These are phyloP conservation scores for Rhizoctonia solani DNA, from an alignment of 1,284 basidiomycete species.

Conservation along the genomic window DNA sequence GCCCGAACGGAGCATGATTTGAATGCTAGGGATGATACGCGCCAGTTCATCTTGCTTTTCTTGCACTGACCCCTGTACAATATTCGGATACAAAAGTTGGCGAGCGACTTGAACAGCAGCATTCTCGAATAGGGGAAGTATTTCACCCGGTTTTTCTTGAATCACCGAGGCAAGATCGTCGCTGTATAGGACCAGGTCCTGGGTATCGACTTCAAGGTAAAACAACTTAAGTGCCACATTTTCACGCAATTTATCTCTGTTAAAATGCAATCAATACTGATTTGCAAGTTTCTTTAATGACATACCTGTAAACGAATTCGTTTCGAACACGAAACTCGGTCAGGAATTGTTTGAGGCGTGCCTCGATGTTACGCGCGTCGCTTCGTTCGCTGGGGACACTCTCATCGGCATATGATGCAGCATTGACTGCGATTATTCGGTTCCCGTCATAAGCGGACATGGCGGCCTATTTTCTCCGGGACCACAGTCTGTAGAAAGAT, in stretches of 20 bases:
- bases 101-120: conserved; percentile 83
- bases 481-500: too few relatives aligned
- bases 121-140: conserved; percentile 88
- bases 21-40: conserved; percentile 80
- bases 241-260: conserved; percentile 85
- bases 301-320: conserved; percentile 85
- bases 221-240: conserved; percentile 91
- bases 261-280: conserved; percentile 19
- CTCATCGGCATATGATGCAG: neutral
- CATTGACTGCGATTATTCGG: conserved; percentile 1
- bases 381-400: neutral
- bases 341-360: conserved; percentile 79
- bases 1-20: conserved; percentile 86
- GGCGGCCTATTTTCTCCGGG: too few relatives aligned
- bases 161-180: conserved; percentile 91
- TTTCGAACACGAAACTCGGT: conserved; percentile 84
- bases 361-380: conserved; percentile 23
- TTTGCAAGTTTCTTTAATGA: conserved; percentile 7
- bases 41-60: conserved; percentile 60
- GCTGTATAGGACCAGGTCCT: conserved; percentile 89
- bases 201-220: conserved; percentile 89
- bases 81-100: conserved; percentile 70
- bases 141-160: conserved; percentile 86
- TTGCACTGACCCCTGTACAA: conserved; percentile 50
- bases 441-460: conserved; percentile 6